Conservation (phyloP, 78 protist genomes). For the Dictyostelium firmibasis region DNA sequence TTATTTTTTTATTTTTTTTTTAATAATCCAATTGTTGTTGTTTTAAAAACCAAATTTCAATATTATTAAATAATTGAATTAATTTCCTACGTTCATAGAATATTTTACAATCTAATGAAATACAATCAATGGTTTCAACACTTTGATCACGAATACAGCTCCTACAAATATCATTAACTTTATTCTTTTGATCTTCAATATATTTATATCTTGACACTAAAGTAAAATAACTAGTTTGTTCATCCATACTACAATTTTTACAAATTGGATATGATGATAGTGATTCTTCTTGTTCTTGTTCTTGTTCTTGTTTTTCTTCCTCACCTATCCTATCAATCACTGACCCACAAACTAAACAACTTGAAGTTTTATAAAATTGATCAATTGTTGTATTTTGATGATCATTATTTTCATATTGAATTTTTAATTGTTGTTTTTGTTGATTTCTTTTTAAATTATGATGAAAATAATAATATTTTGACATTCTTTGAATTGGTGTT, state of each 20-base stretch:
- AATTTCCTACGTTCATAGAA: constrained; percentile 33
- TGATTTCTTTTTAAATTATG: background rate
- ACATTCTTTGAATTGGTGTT: constrained; percentile 36
- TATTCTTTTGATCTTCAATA: constrained; percentile 49
- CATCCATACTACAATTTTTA: background rate
- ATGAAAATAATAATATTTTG: background rate
- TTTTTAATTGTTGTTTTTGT: background rate
- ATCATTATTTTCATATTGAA: constrained; percentile 32
- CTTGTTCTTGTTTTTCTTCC: background rate
- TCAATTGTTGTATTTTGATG: constrained; percentile 54
- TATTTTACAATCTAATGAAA: constrained; percentile 18
- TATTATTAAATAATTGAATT: background rate
- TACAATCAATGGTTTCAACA: constrained; percentile 31
- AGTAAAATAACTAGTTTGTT: constrained; percentile 19
- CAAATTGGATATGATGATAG: constrained; percentile 21
- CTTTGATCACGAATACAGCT: constrained; percentile 31
- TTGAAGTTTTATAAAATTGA: constrained; percentile 36
- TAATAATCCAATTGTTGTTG: background rate
- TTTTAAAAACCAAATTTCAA: constrained; percentile 4
- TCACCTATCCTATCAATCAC: background rate
- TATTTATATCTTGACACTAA: background rate
- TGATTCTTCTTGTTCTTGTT: background rate
- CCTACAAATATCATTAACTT: constrained; percentile 28
- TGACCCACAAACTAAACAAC: constrained; percentile 66
- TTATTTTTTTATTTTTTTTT: background rate